Base-by-base conservation (phyloP, 495 filamentous ascomycete genomes). In the Entonaema liquescens region DNA sequence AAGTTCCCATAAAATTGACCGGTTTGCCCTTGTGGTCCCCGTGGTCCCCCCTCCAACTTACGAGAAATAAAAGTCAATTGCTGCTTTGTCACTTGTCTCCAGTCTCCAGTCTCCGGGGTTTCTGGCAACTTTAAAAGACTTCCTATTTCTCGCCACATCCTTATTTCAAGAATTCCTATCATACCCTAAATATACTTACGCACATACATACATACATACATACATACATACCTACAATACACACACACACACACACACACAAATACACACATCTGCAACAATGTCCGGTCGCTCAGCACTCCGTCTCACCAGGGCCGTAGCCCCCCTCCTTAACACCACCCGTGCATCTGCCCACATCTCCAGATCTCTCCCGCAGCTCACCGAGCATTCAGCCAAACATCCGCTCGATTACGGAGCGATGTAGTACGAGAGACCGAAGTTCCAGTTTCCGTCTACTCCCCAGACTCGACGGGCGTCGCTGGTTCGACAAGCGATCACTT, bases 401-500 rank as follows among this genome's bases (percentile, higher is more conserved):
- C 67, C 23, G 31, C 59, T 12, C 68, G 76, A 33, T 17, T 57
- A 29, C 76, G 63, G 62, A 77, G 59, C 59, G 82, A 82, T 58
- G 83, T 85, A 0, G 80, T 85, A 66, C 79, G 79, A 73, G 83
- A 85, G 77, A 83, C 80, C 26, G 83, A 84, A 68, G 74, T 85
- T 11, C 83, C 83, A 36, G 83, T 85, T 28, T 80, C 83, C 13
- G 78, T 83, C 33, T 85, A 85, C 76, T 79, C 72, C 31, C 75
- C 79, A 6, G 82, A 83, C 56, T 63, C 77, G 56, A 82, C 79
- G 67, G 82, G 82, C 23, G 59, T 71, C 21, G 79, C 81, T 8
- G 81, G 81, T 58, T 86, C 82, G 15, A 79, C 87, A 17, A 79
- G 81, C 17, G 86, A 92, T 47, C 85, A 86, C 62, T 89, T 95